These are phyloP conservation scores for Noccaea bulbosa DNA, from an alignment of 345 rosid genomes.

Conservation along the genomic window DNA sequence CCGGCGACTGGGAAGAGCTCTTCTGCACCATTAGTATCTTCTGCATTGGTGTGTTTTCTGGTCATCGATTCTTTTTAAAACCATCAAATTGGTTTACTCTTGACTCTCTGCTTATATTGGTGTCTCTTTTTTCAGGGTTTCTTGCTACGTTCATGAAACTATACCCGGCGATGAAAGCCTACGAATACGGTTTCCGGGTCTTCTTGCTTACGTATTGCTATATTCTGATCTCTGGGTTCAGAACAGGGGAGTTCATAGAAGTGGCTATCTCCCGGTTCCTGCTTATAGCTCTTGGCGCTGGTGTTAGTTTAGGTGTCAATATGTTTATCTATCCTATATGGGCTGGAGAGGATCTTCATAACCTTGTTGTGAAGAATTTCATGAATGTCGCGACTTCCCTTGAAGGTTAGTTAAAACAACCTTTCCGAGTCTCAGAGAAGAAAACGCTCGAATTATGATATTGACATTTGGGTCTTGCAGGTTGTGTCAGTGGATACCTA, in stretches of 20 bases:
- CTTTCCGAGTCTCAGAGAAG: neutral
- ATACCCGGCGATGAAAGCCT: slow-evolving; percentile 85
- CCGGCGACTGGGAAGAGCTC: slow-evolving; percentile 76
- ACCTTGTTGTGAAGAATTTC: slow-evolving; percentile 84
- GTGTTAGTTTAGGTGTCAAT: slow-evolving; percentile 71
- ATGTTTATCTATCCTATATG: slow-evolving; percentile 92
- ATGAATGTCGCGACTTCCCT: slow-evolving; percentile 78
- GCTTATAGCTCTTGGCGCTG: slow-evolving; percentile 89
- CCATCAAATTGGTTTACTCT: neutral
- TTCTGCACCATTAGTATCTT: slow-evolving; percentile 77
- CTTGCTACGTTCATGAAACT: slow-evolving; percentile 70
- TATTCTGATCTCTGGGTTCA: slow-evolving; percentile 81
- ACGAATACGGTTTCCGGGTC: slow-evolving; percentile 91
- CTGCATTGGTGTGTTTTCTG: slow-evolving; percentile 52
- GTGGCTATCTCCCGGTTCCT: slow-evolving; percentile 78
- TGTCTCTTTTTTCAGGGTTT: slow-evolving; percentile 61
- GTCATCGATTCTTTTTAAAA: neutral
- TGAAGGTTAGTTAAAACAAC: slow-evolving; percentile 61
- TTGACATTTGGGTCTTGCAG: slow-evolving; percentile 19
- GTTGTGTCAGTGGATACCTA: slow-evolving; percentile 76
- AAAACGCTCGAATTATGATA: neutral
- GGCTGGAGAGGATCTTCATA: slow-evolving; percentile 98
- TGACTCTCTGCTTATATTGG: slow-evolving; percentile 19
- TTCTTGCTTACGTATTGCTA: slow-evolving; percentile 84
- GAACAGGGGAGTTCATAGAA: slow-evolving; percentile 71